phyloP scores from a whole-genome alignment of 1,139 yeast species.

The Candida sojae region DNA sequence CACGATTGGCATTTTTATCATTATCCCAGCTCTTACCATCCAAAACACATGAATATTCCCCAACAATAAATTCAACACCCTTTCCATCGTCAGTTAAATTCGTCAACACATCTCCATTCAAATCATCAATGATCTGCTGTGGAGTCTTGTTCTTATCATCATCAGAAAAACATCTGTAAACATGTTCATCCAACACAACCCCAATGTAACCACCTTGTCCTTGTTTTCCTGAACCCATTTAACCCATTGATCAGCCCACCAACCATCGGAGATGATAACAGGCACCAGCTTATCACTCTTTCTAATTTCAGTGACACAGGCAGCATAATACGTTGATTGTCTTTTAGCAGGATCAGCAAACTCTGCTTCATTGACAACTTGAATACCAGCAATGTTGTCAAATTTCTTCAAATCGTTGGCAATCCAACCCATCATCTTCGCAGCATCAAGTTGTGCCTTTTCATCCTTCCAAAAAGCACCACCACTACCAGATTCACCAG shows the following conservation, averaged over 20 bases:
- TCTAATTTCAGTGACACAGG: conserved; percentile 65
- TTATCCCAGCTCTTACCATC: conserved; percentile 75
- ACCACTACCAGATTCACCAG: conserved; percentile 63
- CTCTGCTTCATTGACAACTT: conserved; percentile 82
- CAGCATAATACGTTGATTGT: conserved; percentile 66
- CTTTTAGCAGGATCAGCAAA: conserved; percentile 51
- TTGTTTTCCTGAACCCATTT: conserved; percentile 57
- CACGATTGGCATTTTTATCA: conserved; percentile 45
- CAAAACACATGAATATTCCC: conserved; percentile 89
- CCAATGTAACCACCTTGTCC: conserved; percentile 48
- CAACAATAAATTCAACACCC: conserved; percentile 75
- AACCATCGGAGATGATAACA: conserved; percentile 84
- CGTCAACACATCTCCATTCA: conserved; percentile 53
- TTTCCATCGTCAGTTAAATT: conserved; percentile 46
- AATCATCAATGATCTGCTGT: conserved; percentile 59
- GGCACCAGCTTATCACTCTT: conserved; percentile 60
- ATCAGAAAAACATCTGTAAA: conserved; percentile 84
- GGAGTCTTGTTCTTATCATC: conserved; percentile 69
- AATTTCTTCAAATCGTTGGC: conserved; percentile 57
- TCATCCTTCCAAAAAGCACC: conserved; percentile 67
- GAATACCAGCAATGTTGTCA: conserved; percentile 80
- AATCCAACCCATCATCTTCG: conserved; percentile 57
- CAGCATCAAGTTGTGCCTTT: conserved; percentile 45
- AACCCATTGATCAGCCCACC: conserved; percentile 87
- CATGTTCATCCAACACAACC: conserved; percentile 78